These are phyloP conservation scores for Scleroderma bovista DNA, from an alignment of 768 basidiomycete species.

Conservation along the genomic window DNA sequence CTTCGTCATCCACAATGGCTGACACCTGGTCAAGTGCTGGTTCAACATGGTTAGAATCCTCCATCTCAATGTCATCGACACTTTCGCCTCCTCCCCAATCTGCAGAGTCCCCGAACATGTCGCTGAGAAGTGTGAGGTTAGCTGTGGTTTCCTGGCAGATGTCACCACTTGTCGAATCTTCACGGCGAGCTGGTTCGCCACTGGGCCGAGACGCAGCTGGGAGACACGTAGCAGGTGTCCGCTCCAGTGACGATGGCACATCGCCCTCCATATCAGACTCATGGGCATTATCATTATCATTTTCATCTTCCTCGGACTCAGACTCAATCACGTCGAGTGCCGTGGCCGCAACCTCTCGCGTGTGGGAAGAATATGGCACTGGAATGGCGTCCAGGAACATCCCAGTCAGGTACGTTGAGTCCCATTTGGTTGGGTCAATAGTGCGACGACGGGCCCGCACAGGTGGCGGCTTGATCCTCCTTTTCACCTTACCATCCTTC, in stretches of 20 bases:
- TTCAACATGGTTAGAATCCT: conserved; percentile 27
- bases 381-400: conserved; percentile 48
- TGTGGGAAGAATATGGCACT: not conserved
- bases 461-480: conserved; percentile 44
- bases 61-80: conserved; percentile 53
- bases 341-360: too few species aligned
- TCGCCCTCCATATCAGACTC: too few species aligned
- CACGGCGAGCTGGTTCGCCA: not conserved
- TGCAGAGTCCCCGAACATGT: conserved; percentile 47
- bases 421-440: conserved; percentile 73
- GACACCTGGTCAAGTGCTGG: not conserved
- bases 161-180: not conserved
- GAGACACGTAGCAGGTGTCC: too few species aligned
- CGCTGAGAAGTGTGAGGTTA: conserved; percentile 35
- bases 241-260: too few species aligned
- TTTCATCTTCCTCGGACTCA: not conserved
- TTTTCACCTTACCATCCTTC: conserved; percentile 38
- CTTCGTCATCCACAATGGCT: conserved; percentile 19
- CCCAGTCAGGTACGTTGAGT: conserved; percentile 65
- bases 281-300: too few species aligned
- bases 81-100: conserved; percentile 62
- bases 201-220: too few species aligned
- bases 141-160: conserved; percentile 12
- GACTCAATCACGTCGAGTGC: not conserved
- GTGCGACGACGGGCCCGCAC: conserved; percentile 53